phyloP scores from a whole-genome alignment of 2,329 filamentous ascomycete species.

The Allantophomopsis cytisporea region DNA sequence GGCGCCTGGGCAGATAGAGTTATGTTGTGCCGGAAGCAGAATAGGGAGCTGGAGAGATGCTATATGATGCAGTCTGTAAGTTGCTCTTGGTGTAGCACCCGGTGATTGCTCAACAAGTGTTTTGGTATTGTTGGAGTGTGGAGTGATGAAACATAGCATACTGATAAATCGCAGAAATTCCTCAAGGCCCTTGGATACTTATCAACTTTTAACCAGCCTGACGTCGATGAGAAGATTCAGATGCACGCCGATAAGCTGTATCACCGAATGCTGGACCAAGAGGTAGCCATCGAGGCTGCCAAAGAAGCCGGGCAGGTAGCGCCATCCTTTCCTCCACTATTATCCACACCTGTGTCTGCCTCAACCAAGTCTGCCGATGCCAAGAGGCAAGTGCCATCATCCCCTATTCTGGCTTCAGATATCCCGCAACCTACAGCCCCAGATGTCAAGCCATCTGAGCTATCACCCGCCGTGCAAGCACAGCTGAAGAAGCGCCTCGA shows the following conservation, averaged over 20 bases:
- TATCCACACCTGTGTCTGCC: constrained; percentile 17
- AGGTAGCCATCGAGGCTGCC: constrained; percentile 58
- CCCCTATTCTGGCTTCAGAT: not conserved
- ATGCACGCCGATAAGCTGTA: constrained; percentile 91
- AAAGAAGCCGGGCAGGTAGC: constrained; percentile 43
- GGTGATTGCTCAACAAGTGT: too few species aligned
- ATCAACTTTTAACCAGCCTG: constrained; percentile 46
- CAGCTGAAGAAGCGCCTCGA: constrained; percentile 40
- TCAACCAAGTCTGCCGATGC: not conserved
- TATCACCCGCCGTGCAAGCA: constrained; percentile 34
- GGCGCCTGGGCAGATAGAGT: constrained; percentile 56
- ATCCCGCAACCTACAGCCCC: not conserved
- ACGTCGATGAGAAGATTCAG: constrained; percentile 78
- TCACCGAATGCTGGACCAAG: constrained; percentile 74
- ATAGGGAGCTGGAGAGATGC: constrained; percentile 69
- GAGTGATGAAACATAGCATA: too few species aligned
- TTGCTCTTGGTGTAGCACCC: constrained; percentile 1
- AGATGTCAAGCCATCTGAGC: constrained; percentile 11
- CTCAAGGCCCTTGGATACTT: constrained; percentile 85
- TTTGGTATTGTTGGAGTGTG: not conserved
- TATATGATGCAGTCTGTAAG: constrained; percentile 75
- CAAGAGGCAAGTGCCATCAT: too few species aligned
- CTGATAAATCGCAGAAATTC: constrained; percentile 48
- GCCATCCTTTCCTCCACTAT: constrained; percentile 44
- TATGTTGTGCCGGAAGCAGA: constrained; percentile 72